Evolutionary conservation across 2,329 filamentous ascomycete species (phyloP), one percentile per base, ranked within the genome.

Genomic region (Ceratocystis smalleyi): DNA sequence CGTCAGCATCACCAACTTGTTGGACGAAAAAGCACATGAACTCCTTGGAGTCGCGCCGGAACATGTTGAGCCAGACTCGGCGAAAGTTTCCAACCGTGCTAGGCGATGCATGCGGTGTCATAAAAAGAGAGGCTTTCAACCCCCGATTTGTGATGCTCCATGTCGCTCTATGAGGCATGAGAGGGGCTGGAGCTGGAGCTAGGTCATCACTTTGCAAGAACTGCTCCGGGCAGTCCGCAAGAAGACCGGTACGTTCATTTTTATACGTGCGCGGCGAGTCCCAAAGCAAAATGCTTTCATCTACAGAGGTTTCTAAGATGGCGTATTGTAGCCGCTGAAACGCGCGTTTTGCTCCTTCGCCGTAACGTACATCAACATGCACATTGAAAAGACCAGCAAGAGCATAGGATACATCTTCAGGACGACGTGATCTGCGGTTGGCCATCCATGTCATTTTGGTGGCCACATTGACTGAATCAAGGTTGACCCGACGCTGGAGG

Each of bases 361-460:
- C 72, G 27, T 73, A 73, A 1, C 73, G 67, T 47, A 73, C 59
- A 4, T 72, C 69, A 68, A 74, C 72, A 24, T 69, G 71, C 24
- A 74, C 66, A 32, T 69, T 68, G 40, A 74, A 73, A 0, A 74
- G 40, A 0, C 73, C 73, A 3, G 74, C 60, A 1, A 74, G 64
- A n/a, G 71, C 71, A 65, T 73, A 74, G 0, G 72, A 71, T 19
- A 68, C 61, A 63, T 74, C 72, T 45, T 73, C 70, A 57, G 59
- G 40, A 6, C 70, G 66, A 1, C 65, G 71, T 1, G 70, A 72
- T 27, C 67, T 27, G 22, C 72, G 64, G 2, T 57, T 51, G 2
- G 72, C 68, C n/a, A 70, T 71, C 73, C 72, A 74, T 2, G 69
- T 72, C 72, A 73, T 73, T 27, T 68, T 68, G 10, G 66, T 57